A percentile compares a stretch with the other conserved stretches of the same genome.
These are phyloP conservation scores for Cardiospermum halicacabum DNA, from an alignment of 345 rosid genomes.

Conservation along the genomic window DNA sequence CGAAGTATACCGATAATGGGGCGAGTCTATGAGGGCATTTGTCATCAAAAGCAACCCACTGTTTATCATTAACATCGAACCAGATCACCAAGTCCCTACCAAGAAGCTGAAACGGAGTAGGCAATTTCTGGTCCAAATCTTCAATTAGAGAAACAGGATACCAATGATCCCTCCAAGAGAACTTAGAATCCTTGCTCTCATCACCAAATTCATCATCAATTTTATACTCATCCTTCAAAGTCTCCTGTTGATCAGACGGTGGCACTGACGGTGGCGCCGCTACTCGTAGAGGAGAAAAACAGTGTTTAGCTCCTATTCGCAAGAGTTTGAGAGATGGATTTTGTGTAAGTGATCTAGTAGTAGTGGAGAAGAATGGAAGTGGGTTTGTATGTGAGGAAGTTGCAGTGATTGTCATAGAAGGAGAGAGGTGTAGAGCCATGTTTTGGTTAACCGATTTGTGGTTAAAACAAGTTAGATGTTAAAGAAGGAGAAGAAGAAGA, in stretches of 20 bases:
- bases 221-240: constrained; percentile 17
- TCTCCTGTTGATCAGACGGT: constrained; percentile 24
- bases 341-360: constrained; percentile 17
- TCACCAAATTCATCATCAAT: constrained; percentile 45
- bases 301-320: not conserved
- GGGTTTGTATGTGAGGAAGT: constrained; percentile 7
- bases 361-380: constrained; percentile 13
- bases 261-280: constrained; percentile 60
- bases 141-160: constrained; percentile 87
- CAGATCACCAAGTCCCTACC: constrained; percentile 92
- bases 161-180: constrained; percentile 97
- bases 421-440: constrained; percentile 25
- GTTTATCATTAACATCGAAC: constrained; percentile 56
- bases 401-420: not conserved
- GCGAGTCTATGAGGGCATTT: constrained; percentile 95
- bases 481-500: not conserved
- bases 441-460: constrained; percentile 4
- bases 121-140: constrained; percentile 71
- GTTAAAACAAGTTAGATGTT: not conserved
- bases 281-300: constrained; percentile 34
- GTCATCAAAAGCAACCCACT: constrained; percentile 94
- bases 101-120: constrained; percentile 90
- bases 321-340: constrained; percentile 14
- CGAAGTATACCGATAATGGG: constrained; percentile 71
- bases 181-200: constrained; percentile 52